Evolutionary conservation across 2,329 filamentous ascomycete species (phyloP), one percentile per base, ranked within the genome.

Genomic region (Exophiala spinifera): DNA sequence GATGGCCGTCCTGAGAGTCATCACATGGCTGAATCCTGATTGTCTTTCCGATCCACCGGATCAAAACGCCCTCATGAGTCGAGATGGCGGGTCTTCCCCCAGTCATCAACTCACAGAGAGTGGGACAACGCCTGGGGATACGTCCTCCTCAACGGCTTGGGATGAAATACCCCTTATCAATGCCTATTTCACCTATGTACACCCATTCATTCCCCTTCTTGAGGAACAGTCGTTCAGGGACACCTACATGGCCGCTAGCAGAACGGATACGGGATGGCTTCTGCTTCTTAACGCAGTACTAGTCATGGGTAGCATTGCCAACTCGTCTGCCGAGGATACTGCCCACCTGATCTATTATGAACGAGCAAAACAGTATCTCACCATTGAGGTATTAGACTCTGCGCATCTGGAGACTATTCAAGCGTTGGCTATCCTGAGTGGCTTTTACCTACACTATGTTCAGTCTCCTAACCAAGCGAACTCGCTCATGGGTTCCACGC

Each of bases 391-490:
- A 2, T 81, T 89, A 49, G 85, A 85, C 2, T 86, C 83, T 62
- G 84, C 85, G 42, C 83, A 86, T 62, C 74, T 90, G n/a, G 86
- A 90, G 67, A 86, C 82, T 0, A 77, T 90, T 2, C 87, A 91
- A 66, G 84, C 87, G 1, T 70, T 90, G 14, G 82, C 83, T 2
- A 76, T 91, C 21, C 83, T 89, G 63, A 86, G 86, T 37, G 87
- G 87, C 23, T 88, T 84, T 71, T 91, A 91, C 66, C 80, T 89
- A 52, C 87, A 90, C 69, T 90, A 90, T 65, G 82, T 87, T 63
- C 89, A 89, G 70, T 79, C 86, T 17, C 87, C 87, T 1, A 89
- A 89, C 65, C 86, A 89, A 75, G 87, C 86, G 14, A 88, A 88
- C 66, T 83, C 85, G 20, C 76, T 90, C 8, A 80, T 87, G 64